Conservation (phyloP, 179 eudicot genomes). For the Silene coronaria region DNA sequence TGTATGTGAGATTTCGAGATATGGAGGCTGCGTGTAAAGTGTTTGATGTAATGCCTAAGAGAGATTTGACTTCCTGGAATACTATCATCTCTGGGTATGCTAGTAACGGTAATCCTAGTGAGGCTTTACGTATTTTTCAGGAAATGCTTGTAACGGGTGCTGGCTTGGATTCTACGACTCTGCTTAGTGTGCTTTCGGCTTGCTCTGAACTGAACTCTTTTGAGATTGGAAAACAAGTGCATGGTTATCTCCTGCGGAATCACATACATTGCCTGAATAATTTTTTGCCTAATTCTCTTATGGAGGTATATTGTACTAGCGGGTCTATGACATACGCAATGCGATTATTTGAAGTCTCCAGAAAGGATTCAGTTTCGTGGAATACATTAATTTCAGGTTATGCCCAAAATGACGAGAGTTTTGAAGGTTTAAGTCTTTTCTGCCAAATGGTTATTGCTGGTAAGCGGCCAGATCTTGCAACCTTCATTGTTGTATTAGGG, state of each 20-base stretch:
- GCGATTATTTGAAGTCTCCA: constrained; percentile 19
- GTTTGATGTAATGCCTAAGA: constrained; percentile 37
- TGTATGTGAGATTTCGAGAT: constrained; percentile 24
- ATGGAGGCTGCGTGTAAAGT: constrained; percentile 17
- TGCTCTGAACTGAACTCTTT: constrained; percentile 14
- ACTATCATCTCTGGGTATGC: constrained; percentile 24
- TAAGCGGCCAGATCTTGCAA: constrained; percentile 32
- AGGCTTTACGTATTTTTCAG: background rate
- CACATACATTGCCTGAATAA: background rate
- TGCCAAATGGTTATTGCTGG: constrained; percentile 27
- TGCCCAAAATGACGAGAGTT: constrained; percentile 22
- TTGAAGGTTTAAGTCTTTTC: constrained; percentile 31
- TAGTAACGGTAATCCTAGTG: constrained; percentile 5
- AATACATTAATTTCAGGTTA: constrained; percentile 35
- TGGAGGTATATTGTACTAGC: constrained; percentile 18
- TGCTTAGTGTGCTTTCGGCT: constrained; percentile 16
- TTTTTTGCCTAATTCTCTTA: constrained; percentile 19
- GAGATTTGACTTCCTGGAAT: constrained; percentile 41
- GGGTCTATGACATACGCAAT: constrained; percentile 15
- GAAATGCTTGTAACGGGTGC: background rate
- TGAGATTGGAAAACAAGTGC: constrained; percentile 15
- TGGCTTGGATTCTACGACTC: constrained; percentile 11
- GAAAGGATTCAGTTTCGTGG: constrained; percentile 38
- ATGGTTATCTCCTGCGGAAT: constrained; percentile 16
- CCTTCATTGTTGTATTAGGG: constrained; percentile 24